phyloP scores from a whole-genome alignment of 345 rosid species.

The Eucalyptus marginata region DNA sequence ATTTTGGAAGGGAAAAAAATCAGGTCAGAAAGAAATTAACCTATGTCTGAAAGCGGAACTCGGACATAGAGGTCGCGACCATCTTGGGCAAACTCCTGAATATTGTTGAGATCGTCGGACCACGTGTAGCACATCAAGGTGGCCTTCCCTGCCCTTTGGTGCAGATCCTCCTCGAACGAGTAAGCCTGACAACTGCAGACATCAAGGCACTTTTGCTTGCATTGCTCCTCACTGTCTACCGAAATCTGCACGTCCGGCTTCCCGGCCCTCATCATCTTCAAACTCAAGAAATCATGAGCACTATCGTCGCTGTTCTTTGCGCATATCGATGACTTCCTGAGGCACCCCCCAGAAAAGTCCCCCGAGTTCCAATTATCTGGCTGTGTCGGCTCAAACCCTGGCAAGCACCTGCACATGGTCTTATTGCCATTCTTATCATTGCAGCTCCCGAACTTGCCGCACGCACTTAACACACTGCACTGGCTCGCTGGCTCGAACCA shows the following conservation, averaged over 20 bases:
- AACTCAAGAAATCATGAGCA: not conserved
- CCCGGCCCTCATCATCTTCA: constrained; percentile 1
- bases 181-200: constrained; percentile 15
- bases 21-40: too few relatives aligned
- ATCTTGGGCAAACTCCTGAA: not conserved
- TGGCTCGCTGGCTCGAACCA: constrained; percentile 10
- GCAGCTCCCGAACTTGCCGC: constrained; percentile 1
- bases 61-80: too few relatives aligned
- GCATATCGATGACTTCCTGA: not conserved
- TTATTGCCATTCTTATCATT: not conserved
- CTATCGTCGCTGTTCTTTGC: not conserved
- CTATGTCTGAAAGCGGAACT: too few relatives aligned
- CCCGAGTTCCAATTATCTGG: constrained; percentile 2
- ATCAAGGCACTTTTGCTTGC: too few relatives aligned
- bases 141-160: too few relatives aligned
- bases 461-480: too few relatives aligned
- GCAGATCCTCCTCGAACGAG: not conserved
- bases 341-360: not conserved
- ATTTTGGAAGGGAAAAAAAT: not conserved
- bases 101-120: not conserved
- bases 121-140: constrained; percentile 8
- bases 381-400: constrained; percentile 10
- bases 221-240: not conserved
- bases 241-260: not conserved
- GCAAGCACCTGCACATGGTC: constrained; percentile 18